These are phyloP conservation scores for Glebionis coronaria DNA, from an alignment of 129 eudicot genomes.

Conservation along the genomic window DNA sequence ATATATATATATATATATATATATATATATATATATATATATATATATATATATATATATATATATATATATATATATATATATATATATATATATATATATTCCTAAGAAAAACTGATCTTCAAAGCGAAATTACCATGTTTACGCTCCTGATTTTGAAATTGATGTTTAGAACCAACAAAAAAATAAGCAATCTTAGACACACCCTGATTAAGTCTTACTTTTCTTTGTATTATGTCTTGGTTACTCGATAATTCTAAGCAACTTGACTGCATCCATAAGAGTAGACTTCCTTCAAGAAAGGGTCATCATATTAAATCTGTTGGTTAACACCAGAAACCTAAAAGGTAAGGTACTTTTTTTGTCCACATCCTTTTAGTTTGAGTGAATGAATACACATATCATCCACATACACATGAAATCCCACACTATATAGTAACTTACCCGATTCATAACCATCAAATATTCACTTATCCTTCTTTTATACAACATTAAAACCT, in stretches of 20 bases:
- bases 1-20: too few relatives aligned
- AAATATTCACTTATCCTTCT: neutral
- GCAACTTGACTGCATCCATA: slow-evolving; percentile 14
- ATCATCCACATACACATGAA: slow-evolving; percentile 30
- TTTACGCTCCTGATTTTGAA: too few relatives aligned
- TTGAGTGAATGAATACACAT: slow-evolving; percentile 27
- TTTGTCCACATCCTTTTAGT: slow-evolving; percentile 40
- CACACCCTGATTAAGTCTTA: too few relatives aligned
- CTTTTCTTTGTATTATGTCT: too few relatives aligned
- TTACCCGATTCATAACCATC: slow-evolving; percentile 20
- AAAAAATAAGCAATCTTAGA: too few relatives aligned
- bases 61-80: too few relatives aligned
- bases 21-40: too few relatives aligned
- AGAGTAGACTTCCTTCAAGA: slow-evolving; percentile 24
- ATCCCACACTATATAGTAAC: slow-evolving; percentile 36
- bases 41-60: too few relatives aligned
- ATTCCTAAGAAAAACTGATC: too few relatives aligned
- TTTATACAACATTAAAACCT: neutral
- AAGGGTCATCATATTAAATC: slow-evolving; percentile 28
- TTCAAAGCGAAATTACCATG: too few relatives aligned
- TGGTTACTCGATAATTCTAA: neutral
- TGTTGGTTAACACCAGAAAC: slow-evolving; percentile 35
- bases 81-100: too few relatives aligned
- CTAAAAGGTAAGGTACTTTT: slow-evolving; percentile 38
- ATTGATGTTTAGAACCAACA: too few relatives aligned